Percentiles rank a stretch among this genome's conserved stretches.
Evolutionary conservation across 2,329 filamentous ascomycete species (phyloP).

Genomic region (Fusarium succisae): DNA sequence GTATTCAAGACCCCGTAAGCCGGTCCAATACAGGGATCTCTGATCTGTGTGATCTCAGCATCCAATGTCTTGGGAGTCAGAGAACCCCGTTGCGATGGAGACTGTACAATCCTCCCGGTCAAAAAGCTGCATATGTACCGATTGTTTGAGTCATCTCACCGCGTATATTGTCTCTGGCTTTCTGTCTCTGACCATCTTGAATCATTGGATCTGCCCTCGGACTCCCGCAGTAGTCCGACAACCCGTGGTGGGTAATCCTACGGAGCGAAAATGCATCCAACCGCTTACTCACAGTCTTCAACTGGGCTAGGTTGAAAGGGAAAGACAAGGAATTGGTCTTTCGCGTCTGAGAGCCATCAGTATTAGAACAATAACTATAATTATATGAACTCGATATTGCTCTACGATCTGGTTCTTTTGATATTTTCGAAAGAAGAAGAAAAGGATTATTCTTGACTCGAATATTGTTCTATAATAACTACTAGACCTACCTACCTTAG

Average conservation of each 20-base stretch:
- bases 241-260: conserved; percentile 15
- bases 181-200: neutral
- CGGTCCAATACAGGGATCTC: neutral
- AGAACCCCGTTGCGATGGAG: neutral
- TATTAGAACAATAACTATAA: neutral
- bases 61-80: neutral
- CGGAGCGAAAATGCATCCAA: neutral
- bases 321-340: neutral
- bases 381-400: neutral
- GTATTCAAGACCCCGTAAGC: neutral
- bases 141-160: conserved; percentile 29
- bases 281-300: conserved; percentile 9
- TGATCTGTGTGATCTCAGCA: neutral
- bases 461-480: neutral
- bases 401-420: neutral
- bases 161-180: conserved; percentile 6
- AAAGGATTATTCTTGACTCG: neutral
- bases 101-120: neutral
- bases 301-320: neutral
- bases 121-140: neutral
- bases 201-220: conserved; percentile 24
- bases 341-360: neutral
- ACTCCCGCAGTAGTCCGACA: conserved; percentile 37
- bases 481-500: neutral
- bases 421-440: neutral